Percentiles rank a stretch among this genome's conserved stretches.
These are phyloP conservation scores for Globisporangium cederbergense DNA, from an alignment of 352 stramenopile species.

Conservation along the genomic window DNA sequence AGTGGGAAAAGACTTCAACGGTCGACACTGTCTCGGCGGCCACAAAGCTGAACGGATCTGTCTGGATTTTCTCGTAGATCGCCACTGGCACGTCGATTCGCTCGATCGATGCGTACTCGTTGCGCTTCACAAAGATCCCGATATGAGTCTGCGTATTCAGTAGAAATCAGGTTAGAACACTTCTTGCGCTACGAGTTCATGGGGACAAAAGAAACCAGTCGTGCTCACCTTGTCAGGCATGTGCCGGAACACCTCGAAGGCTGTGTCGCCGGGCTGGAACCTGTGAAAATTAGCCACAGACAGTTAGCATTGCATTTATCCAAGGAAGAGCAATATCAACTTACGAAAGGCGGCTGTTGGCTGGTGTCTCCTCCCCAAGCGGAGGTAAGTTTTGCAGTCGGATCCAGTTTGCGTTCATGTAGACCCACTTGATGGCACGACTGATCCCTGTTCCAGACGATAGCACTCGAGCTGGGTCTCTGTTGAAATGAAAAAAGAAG, in stretches of 20 bases:
- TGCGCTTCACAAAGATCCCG: slow-evolving; percentile 52
- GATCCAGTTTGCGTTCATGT: slow-evolving; percentile 86
- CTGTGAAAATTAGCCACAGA: slow-evolving; percentile 18
- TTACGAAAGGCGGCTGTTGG: slow-evolving; percentile 34
- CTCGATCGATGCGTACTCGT: slow-evolving; percentile 53
- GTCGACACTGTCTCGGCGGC: slow-evolving; percentile 80
- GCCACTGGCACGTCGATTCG: slow-evolving; percentile 54
- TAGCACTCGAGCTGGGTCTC: slow-evolving; percentile 65
- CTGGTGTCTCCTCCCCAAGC: slow-evolving; percentile 29
- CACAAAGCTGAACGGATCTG: slow-evolving; percentile 87
- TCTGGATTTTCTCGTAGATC: slow-evolving; percentile 81
- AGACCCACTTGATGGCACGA: slow-evolving; percentile 84
- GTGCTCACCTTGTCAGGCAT: slow-evolving; percentile 76
- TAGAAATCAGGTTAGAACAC: background rate
- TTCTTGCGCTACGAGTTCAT: too few relatives aligned
- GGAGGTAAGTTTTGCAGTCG: slow-evolving; percentile 53
- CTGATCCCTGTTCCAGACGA: slow-evolving; percentile 64
- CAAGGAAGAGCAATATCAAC: slow-evolving; percentile 9
- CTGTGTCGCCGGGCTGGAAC: slow-evolving; percentile 49
- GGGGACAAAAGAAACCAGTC: background rate
- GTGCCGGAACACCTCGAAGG: slow-evolving; percentile 83
- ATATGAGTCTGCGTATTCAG: slow-evolving; percentile 33
- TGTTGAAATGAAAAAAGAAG: slow-evolving; percentile 20
- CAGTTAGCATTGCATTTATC: background rate
- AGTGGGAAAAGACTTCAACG: slow-evolving; percentile 80